Evolutionary conservation across 768 basidiomycete genomes (phyloP).

Genomic region (Rhizopogon salebrosus): DNA sequence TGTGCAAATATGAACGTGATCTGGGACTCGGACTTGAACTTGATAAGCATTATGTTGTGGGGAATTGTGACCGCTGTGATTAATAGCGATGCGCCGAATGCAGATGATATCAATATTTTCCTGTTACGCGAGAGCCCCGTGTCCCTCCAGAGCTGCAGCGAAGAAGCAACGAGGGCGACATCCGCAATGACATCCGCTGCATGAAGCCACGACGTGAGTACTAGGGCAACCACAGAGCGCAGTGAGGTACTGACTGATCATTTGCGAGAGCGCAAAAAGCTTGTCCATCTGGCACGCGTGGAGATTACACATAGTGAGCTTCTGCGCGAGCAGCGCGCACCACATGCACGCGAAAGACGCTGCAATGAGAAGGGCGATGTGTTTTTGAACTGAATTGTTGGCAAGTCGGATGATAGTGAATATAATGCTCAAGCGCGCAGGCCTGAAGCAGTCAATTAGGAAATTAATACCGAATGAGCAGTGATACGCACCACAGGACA

Average conservation of each 20-base stretch:
- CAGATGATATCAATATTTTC: slow-evolving; percentile 13
- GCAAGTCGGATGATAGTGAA: slow-evolving; percentile 17
- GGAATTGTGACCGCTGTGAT: slow-evolving; percentile 16
- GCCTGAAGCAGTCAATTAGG: slow-evolving; percentile 11
- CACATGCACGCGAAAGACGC: slow-evolving; percentile 20
- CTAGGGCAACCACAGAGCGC: background rate
- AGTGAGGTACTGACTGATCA: slow-evolving; percentile 15
- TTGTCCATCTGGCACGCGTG: background rate
- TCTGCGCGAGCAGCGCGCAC: slow-evolving; percentile 14
- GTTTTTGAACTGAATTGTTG: slow-evolving; percentile 6
- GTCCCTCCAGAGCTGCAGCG: slow-evolving; percentile 9
- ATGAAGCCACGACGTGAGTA: background rate
- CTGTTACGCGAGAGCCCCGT: slow-evolving; percentile 5
- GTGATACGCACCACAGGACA: slow-evolving; percentile 16
- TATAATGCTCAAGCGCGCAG: slow-evolving; percentile 19
- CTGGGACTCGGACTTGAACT: too few relatives aligned
- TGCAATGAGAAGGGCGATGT: slow-evolving; percentile 4
- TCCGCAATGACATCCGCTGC: slow-evolving; percentile 20
- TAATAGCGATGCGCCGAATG: slow-evolving; percentile 16
- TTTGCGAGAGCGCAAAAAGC: slow-evolving; percentile 11
- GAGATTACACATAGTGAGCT: slow-evolving; percentile 4
- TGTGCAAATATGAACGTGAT: slow-evolving; percentile 16
- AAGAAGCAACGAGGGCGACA: slow-evolving; percentile 9
- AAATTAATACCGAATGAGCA: background rate
- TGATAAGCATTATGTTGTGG: slow-evolving; percentile 9